A percentile compares a stretch with the other conserved stretches of the same genome.
Evolutionary conservation across 192 early-diverging fungal genomes (phyloP).

Genomic region (Kickxella alabastrina): DNA sequence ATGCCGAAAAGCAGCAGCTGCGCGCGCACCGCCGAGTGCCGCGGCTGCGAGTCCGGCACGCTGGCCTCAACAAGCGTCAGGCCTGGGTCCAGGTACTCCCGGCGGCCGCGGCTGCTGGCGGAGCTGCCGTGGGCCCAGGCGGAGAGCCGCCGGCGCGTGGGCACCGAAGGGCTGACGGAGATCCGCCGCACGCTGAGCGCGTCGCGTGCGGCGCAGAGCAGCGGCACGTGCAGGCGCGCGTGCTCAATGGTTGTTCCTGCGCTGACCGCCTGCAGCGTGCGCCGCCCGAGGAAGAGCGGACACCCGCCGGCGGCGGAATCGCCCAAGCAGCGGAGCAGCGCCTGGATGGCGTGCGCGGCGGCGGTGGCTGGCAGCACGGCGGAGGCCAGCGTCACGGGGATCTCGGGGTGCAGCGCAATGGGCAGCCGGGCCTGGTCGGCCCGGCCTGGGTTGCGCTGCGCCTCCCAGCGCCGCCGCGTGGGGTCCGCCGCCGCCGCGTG

Average conservation of each 20-base stretch:
- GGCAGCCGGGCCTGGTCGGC: constrained; percentile 6
- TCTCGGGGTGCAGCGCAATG: constrained; percentile 13
- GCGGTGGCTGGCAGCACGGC: constrained; percentile 25
- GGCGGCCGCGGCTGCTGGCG: constrained; percentile 15
- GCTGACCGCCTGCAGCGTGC: constrained; percentile 19
- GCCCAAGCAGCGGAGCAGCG: constrained; percentile 9
- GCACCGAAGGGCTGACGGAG: constrained; percentile 20
- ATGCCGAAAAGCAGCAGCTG: constrained; percentile 26
- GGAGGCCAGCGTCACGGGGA: constrained; percentile 29
- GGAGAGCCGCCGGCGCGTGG: constrained; percentile 31
- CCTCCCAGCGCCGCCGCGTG: constrained; percentile 18
- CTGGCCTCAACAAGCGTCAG: constrained; percentile 45
- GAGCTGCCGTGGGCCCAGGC: constrained; percentile 16
- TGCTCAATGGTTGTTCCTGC: constrained; percentile 18
- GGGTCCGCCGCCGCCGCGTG: constrained; percentile 22
- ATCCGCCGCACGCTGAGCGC: constrained; percentile 21
- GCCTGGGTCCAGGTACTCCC: constrained; percentile 28
- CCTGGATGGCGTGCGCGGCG: constrained; percentile 5
- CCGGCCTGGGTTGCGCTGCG: too few relatives aligned
- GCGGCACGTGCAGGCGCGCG: constrained; percentile 17
- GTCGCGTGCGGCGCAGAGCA: constrained; percentile 32
- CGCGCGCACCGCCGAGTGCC: constrained; percentile 21
- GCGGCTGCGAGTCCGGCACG: constrained; percentile 45
- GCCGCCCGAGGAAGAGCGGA: constrained; percentile 23
- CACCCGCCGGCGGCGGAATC: too few relatives aligned